Conservation (phyloP, 192 early-diverging fungal species). For the Umbelopsis isabellina region DNA sequence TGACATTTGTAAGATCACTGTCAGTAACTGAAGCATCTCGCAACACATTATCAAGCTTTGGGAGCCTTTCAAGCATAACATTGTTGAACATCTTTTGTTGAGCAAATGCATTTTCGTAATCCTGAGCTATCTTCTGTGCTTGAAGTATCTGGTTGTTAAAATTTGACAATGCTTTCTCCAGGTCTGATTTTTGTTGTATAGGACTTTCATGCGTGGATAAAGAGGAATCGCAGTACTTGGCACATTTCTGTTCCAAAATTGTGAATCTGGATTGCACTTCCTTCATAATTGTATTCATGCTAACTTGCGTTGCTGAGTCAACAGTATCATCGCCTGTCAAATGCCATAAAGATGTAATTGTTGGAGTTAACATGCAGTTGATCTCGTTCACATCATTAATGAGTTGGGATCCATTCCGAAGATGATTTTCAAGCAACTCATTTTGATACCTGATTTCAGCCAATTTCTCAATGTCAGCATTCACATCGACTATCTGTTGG, state of each 20-base stretch:
- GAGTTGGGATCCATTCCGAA: not conserved
- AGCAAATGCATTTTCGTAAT: not conserved
- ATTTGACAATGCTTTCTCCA: not conserved
- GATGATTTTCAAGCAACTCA: not conserved
- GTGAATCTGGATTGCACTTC: not conserved
- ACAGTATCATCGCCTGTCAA: not conserved
- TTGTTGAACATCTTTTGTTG: not conserved
- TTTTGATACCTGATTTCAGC: not conserved
- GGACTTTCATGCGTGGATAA: not conserved
- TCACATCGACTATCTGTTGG: not conserved
- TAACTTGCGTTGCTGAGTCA: not conserved
- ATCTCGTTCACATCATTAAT: not conserved
- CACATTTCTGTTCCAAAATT: not conserved
- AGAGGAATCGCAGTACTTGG: not conserved
- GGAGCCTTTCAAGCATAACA: not conserved
- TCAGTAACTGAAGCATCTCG: not conserved
- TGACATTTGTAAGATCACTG: not conserved
- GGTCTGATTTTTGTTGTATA: not conserved
- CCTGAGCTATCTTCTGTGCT: not conserved
- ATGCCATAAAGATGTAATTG: not conserved
- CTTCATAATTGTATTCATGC: not conserved
- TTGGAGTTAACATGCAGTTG: not conserved
- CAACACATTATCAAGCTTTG: not conserved
- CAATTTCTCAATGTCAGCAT: not conserved
- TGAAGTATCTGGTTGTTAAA: not conserved